These are phyloP conservation scores for Podospora tetraspora DNA, from an alignment of 495 filamentous ascomycete species.

Conservation along the genomic window DNA sequence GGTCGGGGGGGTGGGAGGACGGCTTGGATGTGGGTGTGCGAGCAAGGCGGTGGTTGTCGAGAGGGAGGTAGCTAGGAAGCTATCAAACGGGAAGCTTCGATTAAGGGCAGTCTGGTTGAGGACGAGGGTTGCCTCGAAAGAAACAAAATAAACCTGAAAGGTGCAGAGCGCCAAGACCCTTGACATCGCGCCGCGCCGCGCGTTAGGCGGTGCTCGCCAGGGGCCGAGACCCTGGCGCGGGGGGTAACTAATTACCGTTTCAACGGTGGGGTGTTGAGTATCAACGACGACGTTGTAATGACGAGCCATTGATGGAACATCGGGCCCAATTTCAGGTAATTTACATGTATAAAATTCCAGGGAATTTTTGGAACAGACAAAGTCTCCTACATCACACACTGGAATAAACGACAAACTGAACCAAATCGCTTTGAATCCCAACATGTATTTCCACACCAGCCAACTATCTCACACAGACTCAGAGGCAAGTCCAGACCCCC, in stretches of 20 bases:
- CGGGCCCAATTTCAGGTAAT: background rate
- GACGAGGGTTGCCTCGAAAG: background rate
- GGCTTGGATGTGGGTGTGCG: background rate
- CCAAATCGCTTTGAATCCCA: background rate
- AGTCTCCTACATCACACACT: background rate
- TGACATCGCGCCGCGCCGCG: background rate
- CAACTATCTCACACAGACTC: background rate
- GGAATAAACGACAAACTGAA: background rate
- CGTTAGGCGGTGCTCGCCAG: background rate
- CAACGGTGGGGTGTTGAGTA: constrained; percentile 4
- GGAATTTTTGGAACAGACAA: background rate
- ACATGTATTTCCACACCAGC: background rate
- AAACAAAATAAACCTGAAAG: background rate
- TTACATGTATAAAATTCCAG: background rate
- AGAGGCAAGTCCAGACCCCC: background rate
- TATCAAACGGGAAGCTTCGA: background rate
- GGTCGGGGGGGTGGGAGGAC: background rate
- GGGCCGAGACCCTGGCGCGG: background rate
- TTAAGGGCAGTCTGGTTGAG: background rate
- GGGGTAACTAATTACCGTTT: background rate
- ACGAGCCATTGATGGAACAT: background rate
- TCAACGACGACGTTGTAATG: background rate
- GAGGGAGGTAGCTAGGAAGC: background rate
- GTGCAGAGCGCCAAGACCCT: constrained; percentile 2
- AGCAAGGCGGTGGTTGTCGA: background rate